These are phyloP conservation scores for Pilaira anomala DNA, from an alignment of 192 early-diverging fungal species.

Conservation along the genomic window DNA sequence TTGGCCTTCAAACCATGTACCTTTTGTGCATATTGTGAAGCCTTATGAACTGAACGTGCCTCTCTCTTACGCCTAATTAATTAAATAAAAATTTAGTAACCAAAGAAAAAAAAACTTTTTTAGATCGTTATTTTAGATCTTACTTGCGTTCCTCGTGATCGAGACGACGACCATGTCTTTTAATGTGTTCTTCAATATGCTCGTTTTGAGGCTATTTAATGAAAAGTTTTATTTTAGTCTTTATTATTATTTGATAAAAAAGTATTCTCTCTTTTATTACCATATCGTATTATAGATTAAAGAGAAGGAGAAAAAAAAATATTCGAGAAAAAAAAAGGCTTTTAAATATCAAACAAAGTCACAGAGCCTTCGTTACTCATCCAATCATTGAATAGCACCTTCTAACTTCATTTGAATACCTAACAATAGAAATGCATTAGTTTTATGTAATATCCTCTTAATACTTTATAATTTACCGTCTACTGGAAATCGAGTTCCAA, in stretches of 20 bases:
- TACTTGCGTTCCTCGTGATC: constrained; percentile 95
- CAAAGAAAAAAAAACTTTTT: background rate
- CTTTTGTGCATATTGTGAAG: constrained; percentile 91
- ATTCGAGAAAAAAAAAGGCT: background rate
- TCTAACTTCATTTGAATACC: constrained; percentile 17
- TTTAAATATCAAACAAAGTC: background rate
- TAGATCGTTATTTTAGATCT: constrained; percentile 14
- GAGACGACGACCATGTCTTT: constrained; percentile 92
- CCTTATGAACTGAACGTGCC: constrained; percentile 91
- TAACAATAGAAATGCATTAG: background rate
- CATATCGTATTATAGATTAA: background rate
- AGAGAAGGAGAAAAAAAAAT: background rate
- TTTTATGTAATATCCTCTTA: background rate
- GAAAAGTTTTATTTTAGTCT: background rate
- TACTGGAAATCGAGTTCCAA: background rate
- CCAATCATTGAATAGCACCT: constrained; percentile 1
- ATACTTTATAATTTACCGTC: background rate
- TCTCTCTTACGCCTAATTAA: constrained; percentile 83
- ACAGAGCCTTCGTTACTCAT: background rate
- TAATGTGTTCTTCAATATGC: constrained; percentile 98
- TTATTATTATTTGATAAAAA: background rate
- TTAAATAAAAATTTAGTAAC: background rate
- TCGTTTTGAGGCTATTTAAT: constrained; percentile 79
- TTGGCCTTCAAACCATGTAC: constrained; percentile 97
- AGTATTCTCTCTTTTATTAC: background rate